phyloP scores from a whole-genome alignment of 2,329 filamentous ascomycete genomes.

The Beauveria caledonica region DNA sequence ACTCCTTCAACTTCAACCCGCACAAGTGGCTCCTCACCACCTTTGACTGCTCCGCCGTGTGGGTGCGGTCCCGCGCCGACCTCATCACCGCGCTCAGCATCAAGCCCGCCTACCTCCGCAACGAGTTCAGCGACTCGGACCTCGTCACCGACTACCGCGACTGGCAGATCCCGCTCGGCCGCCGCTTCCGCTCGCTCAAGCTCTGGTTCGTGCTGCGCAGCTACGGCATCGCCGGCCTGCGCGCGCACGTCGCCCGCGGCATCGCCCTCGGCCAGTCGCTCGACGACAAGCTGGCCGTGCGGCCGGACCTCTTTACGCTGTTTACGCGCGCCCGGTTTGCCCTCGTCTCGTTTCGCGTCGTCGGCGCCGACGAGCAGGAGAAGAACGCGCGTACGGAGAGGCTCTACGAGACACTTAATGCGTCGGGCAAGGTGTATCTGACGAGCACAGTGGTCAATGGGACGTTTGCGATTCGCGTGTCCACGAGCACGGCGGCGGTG shows the following conservation, averaged over 20 bases:
- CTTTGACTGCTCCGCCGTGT: conserved; percentile 79
- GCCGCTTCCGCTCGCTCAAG: conserved; percentile 82
- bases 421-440: conserved; percentile 69
- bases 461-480: conserved; percentile 71
- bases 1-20: conserved; percentile 92
- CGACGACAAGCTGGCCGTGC: conserved; percentile 45
- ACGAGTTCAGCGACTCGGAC: conserved; percentile 70
- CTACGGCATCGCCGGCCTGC: conserved; percentile 71
- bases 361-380: conserved; percentile 38
- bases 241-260: conserved; percentile 61
- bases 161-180: conserved; percentile 91
- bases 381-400: conserved; percentile 62
- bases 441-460: conserved; percentile 69
- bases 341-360: conserved; percentile 65
- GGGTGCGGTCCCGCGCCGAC: conserved; percentile 64
- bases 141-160: conserved; percentile 92
- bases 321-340: conserved; percentile 69
- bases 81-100: conserved; percentile 67
- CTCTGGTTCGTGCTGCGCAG: conserved; percentile 89
- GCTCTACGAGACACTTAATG: conserved; percentile 69
- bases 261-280: conserved; percentile 65
- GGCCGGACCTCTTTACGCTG: conserved; percentile 66
- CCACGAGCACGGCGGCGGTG: conserved; percentile 59
- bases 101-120: conserved; percentile 72
- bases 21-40: conserved; percentile 97